phyloP scores from a whole-genome alignment of 2,329 filamentous ascomycete species.

The Alternaria gaisen region DNA sequence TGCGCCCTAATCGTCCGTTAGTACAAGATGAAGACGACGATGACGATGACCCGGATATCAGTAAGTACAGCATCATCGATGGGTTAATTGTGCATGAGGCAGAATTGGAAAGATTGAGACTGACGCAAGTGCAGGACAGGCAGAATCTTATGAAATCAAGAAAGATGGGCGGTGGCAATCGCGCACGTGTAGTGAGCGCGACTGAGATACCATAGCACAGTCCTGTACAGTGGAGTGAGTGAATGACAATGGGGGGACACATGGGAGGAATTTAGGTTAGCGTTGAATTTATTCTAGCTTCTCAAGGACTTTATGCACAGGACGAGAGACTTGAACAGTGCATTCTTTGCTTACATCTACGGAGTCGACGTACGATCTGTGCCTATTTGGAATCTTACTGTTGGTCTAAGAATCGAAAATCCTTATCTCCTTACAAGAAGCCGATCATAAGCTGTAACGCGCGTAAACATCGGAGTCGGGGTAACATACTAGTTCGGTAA shows the following conservation, averaged over 20 bases:
- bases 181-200: constrained; percentile 1
- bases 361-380: not conserved
- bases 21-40: not conserved
- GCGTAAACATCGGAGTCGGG: not conserved
- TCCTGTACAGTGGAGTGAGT: not conserved
- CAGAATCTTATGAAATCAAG: constrained; percentile 6
- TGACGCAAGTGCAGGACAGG: constrained; percentile 8
- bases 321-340: not conserved
- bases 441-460: not conserved
- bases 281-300: not conserved
- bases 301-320: not conserved
- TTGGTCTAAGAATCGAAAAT: not conserved
- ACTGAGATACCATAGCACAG: not conserved
- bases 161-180: constrained; percentile 8
- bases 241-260: not conserved
- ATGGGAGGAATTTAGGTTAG: not conserved
- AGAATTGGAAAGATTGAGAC: not conserved
- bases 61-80: constrained; percentile 18
- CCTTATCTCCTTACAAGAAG: not conserved
- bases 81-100: constrained; percentile 14
- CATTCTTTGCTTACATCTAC: not conserved
- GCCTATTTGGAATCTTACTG: not conserved
- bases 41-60: constrained; percentile 17
- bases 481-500: not conserved
- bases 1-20: not conserved